phyloP scores from a whole-genome alignment of 495 filamentous ascomycete genomes.

The Aspergillus biplanus region DNA sequence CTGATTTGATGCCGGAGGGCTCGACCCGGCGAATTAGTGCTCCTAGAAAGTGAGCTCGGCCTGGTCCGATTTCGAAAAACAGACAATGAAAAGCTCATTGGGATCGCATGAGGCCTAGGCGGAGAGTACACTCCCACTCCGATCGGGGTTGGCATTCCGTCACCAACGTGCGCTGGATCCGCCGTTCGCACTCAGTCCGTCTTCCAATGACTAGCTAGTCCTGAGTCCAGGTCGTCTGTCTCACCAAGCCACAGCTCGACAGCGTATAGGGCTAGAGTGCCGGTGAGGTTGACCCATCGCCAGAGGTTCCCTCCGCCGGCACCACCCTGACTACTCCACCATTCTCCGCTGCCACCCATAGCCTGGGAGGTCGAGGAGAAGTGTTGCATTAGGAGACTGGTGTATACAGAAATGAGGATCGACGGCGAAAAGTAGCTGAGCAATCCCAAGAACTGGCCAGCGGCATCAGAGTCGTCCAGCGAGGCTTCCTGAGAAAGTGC shows the following conservation, averaged over 20 bases:
- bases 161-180: not conserved
- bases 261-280: conserved; percentile 86
- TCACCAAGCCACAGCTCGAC: conserved; percentile 85
- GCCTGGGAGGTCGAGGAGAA: conserved; percentile 71
- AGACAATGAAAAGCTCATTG: not conserved
- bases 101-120: not conserved
- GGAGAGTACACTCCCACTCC: not conserved
- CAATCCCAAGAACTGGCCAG: conserved; percentile 75
- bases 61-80: no score
- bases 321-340: conserved; percentile 76
- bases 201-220: conserved; percentile 85
- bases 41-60: not conserved
- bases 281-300: conserved; percentile 89
- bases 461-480: conserved; percentile 82
- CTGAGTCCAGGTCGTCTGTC: conserved; percentile 68
- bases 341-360: conserved; percentile 69
- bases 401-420: conserved; percentile 93
- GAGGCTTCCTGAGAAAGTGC: conserved; percentile 81
- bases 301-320: conserved; percentile 82
- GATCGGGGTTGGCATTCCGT: not conserved
- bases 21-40: not conserved
- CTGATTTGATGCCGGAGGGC: not conserved
- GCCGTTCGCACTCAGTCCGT: conserved; percentile 64
- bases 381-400: conserved; percentile 94
- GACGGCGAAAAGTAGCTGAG: conserved; percentile 91